phyloP scores from a whole-genome alignment of 768 basidiomycete species.

The Leccinum truebloodii region DNA sequence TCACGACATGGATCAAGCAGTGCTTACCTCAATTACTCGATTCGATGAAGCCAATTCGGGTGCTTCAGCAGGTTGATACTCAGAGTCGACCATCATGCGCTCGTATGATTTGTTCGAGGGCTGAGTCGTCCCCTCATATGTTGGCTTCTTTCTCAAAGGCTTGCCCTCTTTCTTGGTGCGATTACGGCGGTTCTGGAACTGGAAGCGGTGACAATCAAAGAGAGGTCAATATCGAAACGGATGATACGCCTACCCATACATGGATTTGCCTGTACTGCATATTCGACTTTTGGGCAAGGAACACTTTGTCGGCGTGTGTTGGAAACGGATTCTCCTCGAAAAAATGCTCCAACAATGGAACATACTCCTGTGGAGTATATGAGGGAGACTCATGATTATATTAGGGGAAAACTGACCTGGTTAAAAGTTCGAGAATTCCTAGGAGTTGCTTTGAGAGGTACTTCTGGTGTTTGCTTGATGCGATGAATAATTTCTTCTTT shows the following conservation, averaged over 20 bases:
- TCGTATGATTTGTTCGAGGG: background rate
- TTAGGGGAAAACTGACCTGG: no score
- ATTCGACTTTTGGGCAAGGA: conserved; percentile 11
- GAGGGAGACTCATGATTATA: no score
- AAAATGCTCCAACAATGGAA: background rate
- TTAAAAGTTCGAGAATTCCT: background rate
- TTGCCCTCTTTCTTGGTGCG: conserved; percentile 9
- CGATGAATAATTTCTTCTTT: background rate
- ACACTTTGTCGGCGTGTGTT: conserved; percentile 11
- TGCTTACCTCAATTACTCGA: background rate
- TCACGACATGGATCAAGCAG: background rate
- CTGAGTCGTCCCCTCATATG: background rate
- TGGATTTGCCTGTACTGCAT: conserved; percentile 21
- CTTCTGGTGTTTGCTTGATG: background rate
- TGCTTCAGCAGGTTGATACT: background rate
- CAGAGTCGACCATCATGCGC: background rate
- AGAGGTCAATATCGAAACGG: accelerated
- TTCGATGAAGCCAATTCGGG: accelerated
- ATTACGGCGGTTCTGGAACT: conserved; percentile 20
- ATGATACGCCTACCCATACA: conserved; percentile 5
- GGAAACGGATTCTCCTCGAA: conserved; percentile 17
- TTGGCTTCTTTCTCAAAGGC: conserved; percentile 1
- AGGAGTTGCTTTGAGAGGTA: accelerated
- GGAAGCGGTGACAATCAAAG: accelerated
- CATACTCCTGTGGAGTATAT: no score